Conservation (phyloP, 2,329 filamentous ascomycete genomes). For the Alternaria novae-zelandiae region DNA sequence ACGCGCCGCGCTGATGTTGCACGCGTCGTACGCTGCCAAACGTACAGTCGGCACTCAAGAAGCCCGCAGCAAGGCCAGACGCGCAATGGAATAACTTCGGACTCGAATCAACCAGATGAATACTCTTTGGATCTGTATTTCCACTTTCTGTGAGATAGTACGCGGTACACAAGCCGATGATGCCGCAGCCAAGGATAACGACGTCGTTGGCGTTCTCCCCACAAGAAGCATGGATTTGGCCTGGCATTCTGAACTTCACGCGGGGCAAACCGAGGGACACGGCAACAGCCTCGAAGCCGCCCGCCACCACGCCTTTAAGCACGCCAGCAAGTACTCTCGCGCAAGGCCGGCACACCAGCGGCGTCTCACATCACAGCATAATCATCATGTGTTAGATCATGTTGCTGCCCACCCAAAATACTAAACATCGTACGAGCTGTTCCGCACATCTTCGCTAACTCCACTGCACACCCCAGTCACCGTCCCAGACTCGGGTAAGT, state of each 20-base stretch:
- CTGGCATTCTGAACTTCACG: slow-evolving; percentile 1
- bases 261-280: not conserved
- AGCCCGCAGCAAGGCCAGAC: slow-evolving; percentile 76
- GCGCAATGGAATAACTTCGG: slow-evolving; percentile 72
- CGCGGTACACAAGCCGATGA: slow-evolving; percentile 54
- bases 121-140: slow-evolving; percentile 51
- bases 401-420: not conserved
- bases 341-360: not conserved
- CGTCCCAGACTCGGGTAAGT: slow-evolving; percentile 7
- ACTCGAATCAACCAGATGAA: slow-evolving; percentile 66
- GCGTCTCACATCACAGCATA: not conserved
- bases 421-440: slow-evolving; percentile 5
- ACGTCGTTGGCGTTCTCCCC: slow-evolving; percentile 14
- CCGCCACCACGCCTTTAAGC: not conserved
- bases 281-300: not conserved
- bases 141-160: slow-evolving; percentile 68
- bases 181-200: slow-evolving; percentile 53
- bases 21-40: not conserved
- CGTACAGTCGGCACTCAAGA: slow-evolving; percentile 72
- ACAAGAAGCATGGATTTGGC: slow-evolving; percentile 5
- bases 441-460: not conserved
- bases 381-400: slow-evolving; percentile 1
- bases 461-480: not conserved
- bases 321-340: not conserved
- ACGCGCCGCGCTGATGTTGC: not conserved